Evolutionary conservation across 2,329 filamentous ascomycete species (phyloP).

Genomic region (Proliferodiscus dingleyae): DNA sequence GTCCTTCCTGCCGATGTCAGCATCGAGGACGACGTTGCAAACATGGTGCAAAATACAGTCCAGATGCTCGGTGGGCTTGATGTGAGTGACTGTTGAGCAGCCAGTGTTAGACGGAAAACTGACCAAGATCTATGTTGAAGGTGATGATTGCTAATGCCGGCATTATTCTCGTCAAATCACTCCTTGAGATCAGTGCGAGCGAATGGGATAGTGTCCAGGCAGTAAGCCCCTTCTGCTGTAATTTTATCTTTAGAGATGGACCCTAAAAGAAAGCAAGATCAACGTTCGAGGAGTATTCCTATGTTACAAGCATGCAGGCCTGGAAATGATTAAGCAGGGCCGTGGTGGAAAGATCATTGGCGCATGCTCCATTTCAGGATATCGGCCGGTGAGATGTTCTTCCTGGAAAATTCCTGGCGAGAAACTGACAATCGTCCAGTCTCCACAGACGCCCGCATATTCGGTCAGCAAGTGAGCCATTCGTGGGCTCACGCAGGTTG

Average conservation of each 20-base stretch:
- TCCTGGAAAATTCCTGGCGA: too few relatives aligned
- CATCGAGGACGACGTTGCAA: neutral
- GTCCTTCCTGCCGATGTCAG: neutral
- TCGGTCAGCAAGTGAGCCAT: constrained; percentile 60
- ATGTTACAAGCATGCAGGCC: constrained; percentile 56
- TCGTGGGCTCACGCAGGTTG: constrained; percentile 56
- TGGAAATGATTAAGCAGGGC: constrained; percentile 57
- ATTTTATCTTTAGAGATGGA: too few relatives aligned
- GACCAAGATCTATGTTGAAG: too few relatives aligned
- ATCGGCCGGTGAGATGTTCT: too few relatives aligned
- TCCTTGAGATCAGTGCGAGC: constrained; percentile 1
- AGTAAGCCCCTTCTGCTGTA: too few relatives aligned
- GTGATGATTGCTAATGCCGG: constrained; percentile 14
- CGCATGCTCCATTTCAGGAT: constrained; percentile 41
- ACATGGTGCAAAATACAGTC: constrained; percentile 2
- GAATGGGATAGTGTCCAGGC: constrained; percentile 43
- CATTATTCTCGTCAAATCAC: neutral
- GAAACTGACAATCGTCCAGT: too few relatives aligned
- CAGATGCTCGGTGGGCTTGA: constrained; percentile 2
- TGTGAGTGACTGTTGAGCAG: too few relatives aligned
- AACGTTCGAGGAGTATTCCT: constrained; percentile 60
- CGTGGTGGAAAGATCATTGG: constrained; percentile 27
- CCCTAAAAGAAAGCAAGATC: too few relatives aligned
- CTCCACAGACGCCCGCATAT: constrained; percentile 54
- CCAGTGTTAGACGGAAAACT: too few relatives aligned